These are phyloP conservation scores for Geotrichum candidum DNA, from an alignment of 1,139 yeast species.

Conservation along the genomic window DNA sequence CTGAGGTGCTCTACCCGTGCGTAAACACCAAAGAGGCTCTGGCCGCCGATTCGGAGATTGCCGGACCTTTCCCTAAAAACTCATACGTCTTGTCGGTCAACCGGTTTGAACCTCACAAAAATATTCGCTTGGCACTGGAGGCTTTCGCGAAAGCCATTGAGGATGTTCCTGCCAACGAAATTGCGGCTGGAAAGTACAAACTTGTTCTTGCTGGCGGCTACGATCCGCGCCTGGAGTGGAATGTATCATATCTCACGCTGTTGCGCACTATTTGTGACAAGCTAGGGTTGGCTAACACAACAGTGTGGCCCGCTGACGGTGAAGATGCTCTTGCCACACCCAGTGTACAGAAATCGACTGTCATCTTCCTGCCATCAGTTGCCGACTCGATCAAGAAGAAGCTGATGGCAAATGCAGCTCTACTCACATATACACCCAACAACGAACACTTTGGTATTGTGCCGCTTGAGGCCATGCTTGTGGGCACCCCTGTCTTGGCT, in stretches of 20 bases:
- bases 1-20: conserved; percentile 85
- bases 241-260: conserved; percentile 63
- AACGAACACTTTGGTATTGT: conserved; percentile 96
- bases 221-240: conserved; percentile 69
- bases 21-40: conserved; percentile 44
- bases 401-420: conserved; percentile 50
- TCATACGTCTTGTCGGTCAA: conserved; percentile 62
- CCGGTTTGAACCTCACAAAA: conserved; percentile 83
- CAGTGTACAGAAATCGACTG: conserved; percentile 36
- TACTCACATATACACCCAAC: conserved; percentile 81
- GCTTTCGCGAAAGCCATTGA: conserved; percentile 46
- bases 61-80: conserved; percentile 17
- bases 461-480: conserved; percentile 89
- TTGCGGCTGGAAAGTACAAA: conserved; percentile 31
- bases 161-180: conserved; percentile 22
- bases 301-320: conserved; percentile 35
- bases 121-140: conserved; percentile 67
- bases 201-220: conserved; percentile 89
- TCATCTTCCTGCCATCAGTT: conserved; percentile 77
- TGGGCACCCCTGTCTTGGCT: conserved; percentile 78
- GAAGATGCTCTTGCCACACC: conserved; percentile 12
- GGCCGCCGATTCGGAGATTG: conserved; percentile 1
- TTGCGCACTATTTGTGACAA: conserved; percentile 47
- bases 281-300: conserved; percentile 43
- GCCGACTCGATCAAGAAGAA: conserved; percentile 59